Evolutionary conservation across 192 early-diverging fungal species (phyloP).

Genomic region (Backusella morwellensis): DNA sequence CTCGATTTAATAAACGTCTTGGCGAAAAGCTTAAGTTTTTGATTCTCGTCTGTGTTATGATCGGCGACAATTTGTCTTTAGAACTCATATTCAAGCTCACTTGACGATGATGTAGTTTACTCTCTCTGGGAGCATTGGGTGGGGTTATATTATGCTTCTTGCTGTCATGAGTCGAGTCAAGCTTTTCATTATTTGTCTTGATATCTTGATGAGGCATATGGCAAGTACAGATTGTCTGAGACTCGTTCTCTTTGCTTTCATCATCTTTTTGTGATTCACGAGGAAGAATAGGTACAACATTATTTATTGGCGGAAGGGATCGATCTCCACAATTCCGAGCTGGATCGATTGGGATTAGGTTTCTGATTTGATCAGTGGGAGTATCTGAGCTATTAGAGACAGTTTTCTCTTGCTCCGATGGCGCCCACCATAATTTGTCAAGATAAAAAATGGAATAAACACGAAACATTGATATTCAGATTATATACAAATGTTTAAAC

Average conservation of each 20-base stretch:
- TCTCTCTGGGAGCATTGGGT: not conserved
- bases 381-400: not conserved
- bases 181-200: not conserved
- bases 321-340: not conserved
- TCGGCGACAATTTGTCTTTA: constrained; percentile 2
- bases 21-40: not conserved
- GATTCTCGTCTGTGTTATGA: not conserved
- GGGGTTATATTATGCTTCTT: not conserved
- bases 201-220: not conserved
- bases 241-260: not conserved
- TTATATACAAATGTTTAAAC: not conserved
- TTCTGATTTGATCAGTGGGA: not conserved
- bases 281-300: not conserved
- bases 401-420: not conserved
- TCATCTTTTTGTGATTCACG: not conserved
- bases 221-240: not conserved
- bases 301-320: not conserved
- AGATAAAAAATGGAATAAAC: constrained; percentile 7
- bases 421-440: constrained; percentile 6
- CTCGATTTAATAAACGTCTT: constrained; percentile 12
- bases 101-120: not conserved
- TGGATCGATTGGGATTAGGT: not conserved
- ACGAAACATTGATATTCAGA: constrained; percentile 2
- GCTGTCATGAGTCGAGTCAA: not conserved
- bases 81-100: not conserved